phyloP scores from a whole-genome alignment of 176 grass and related monocot genomes.

The Carex littledalei region DNA sequence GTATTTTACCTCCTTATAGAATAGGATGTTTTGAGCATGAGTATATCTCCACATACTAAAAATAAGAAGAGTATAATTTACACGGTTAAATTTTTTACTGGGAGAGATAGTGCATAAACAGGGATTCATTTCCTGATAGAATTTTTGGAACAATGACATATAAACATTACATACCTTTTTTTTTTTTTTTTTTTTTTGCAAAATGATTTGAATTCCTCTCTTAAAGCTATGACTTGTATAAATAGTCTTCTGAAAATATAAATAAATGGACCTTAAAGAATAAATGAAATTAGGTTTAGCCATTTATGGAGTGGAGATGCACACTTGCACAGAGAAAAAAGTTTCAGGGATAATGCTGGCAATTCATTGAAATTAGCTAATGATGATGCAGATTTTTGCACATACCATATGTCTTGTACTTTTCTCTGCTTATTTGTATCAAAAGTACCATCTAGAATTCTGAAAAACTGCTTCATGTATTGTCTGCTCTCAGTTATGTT shows the following conservation, averaged over 20 bases:
- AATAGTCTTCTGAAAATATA: background rate
- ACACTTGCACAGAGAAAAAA: background rate
- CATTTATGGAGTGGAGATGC: background rate
- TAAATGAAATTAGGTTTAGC: background rate
- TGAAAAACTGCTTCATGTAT: background rate
- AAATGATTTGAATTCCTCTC: background rate
- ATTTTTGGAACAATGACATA: background rate
- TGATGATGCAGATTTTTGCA: background rate
- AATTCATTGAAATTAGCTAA: background rate
- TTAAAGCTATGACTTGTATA: background rate
- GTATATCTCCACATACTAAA: background rate
- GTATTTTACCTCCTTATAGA: background rate
- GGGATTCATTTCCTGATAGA: background rate
- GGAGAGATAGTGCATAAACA: background rate
- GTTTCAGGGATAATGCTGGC: background rate
- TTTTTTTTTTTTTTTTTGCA: background rate
- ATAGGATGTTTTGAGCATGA: background rate
- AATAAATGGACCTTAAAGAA: no score
- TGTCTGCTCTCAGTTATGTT: conserved; percentile 26
- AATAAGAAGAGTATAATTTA: background rate
- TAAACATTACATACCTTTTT: background rate
- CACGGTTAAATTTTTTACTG: background rate
- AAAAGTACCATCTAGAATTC: background rate
- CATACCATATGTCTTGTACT: background rate
- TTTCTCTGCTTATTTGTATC: background rate